Percentiles rank a stretch among this genome's conserved stretches.
Evolutionary conservation across 2,329 filamentous ascomycete genomes (phyloP).

Genomic region (Aspergillus sp.): DNA sequence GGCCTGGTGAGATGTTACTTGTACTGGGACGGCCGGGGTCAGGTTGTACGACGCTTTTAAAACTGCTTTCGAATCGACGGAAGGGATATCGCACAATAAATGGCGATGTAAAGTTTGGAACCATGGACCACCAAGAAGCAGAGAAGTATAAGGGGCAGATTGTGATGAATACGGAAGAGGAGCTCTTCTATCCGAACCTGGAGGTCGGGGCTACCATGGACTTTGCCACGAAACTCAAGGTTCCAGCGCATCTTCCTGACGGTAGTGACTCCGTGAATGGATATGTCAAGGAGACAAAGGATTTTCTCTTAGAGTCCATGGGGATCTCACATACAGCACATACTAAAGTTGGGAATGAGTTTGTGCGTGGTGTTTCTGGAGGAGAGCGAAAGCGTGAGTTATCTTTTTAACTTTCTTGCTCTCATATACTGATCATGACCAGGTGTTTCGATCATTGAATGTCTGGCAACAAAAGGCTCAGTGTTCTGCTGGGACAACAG

Average conservation of each 20-base stretch:
- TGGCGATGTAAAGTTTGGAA: conserved; percentile 60
- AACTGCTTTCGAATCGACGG: conserved; percentile 64
- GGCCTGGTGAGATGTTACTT: background rate
- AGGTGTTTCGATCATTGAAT: conserved; percentile 65
- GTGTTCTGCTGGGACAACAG: conserved; percentile 69
- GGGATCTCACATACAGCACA: conserved; percentile 57
- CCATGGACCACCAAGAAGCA: conserved; percentile 41
- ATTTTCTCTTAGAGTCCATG: conserved; percentile 56
- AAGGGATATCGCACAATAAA: conserved; percentile 57
- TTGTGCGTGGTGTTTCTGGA: conserved; percentile 65
- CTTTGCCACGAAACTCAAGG: conserved; percentile 61
- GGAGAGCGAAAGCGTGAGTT: conserved; percentile 65
- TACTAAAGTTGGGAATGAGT: conserved; percentile 69
- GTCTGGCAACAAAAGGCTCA: conserved; percentile 56
- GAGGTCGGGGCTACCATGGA: conserved; percentile 52
- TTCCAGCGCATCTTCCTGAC: conserved; percentile 65
- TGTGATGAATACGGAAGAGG: conserved; percentile 55
- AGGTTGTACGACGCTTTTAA: conserved; percentile 47
- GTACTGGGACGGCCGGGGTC: background rate
- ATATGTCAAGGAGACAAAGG: conserved; percentile 33
- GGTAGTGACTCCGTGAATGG: conserved; percentile 38
- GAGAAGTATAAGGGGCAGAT: conserved; percentile 57
- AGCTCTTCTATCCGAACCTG: conserved; percentile 51
- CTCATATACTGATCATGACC: too few relatives aligned
- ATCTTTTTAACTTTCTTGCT: too few relatives aligned